Evolutionary conservation across 2,329 filamentous ascomycete species (phyloP), one percentile per base, ranked within the genome.

Genomic region (Colletotrichum orbiculare): DNA sequence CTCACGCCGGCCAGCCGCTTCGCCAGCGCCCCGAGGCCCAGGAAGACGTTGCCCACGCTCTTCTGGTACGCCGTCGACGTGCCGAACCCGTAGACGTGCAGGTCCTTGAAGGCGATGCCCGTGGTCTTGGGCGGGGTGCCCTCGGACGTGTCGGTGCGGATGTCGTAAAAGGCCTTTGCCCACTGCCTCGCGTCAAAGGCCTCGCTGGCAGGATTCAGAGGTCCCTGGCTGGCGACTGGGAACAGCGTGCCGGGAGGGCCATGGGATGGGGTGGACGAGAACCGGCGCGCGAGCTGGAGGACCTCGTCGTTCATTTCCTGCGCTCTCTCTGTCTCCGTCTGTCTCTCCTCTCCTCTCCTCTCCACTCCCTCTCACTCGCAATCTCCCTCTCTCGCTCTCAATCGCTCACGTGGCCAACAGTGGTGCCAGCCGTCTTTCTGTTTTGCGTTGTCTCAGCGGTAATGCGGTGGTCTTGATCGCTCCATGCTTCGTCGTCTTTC

Each of bases 81-180:
- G 38, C 79, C 73, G 67, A 78, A 79, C 0, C 81, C 81, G 59
- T 77, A 81, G 5, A 78, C 81, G 53, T 75, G 78, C 37, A 83
- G 71, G 37, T 81, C 76, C 39, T 75, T 76, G 67, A 83, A 82
- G 0, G 78, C 77, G 10, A 82, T 72, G 4, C 79, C 81, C 1
- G 75, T 73, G 2, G 72, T 75, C 15, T 77, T 68, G 38, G 69
- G 73, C 0, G 68, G 61, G 15, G 68, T 74, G 1, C 74, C 73
- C 4, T 72, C 68, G 2, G 70, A 71, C 0, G 66, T 67, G 8
- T 72, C 69, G 5, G 66, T 72, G 5, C 73, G 58, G 1, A 70
- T 54, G 2, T 71, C 60, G 48, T 72, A 75, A 41, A 75, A 76
- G 8, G 79, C 79, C 54, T 76, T 81, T 35, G 79, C 78, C 81